Percentiles rank a stretch among this genome's conserved stretches.
phyloP scores from a whole-genome alignment of 257 asterid species.

The Salvia hispanica region DNA sequence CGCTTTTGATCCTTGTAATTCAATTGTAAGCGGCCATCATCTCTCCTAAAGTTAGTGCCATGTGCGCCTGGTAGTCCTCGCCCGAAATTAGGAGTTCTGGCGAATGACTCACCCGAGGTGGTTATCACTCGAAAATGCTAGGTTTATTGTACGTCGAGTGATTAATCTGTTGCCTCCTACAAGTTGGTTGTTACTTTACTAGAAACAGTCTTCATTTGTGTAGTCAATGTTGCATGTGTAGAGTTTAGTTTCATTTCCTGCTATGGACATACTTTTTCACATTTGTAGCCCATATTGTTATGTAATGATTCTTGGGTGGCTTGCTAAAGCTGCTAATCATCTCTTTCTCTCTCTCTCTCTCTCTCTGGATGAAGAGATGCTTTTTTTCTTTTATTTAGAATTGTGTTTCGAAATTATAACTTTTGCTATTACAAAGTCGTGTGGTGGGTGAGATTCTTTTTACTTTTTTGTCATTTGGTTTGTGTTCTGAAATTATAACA shows the following conservation, averaged over 20 bases:
- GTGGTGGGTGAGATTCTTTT: no score
- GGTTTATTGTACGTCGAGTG: constrained; percentile 40
- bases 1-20: not conserved
- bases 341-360: not conserved
- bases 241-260: constrained; percentile 3
- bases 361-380: not conserved
- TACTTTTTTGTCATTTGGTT: no score
- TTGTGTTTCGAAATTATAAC: no score
- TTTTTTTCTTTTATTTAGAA: not conserved
- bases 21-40: constrained; percentile 25
- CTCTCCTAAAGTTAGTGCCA: constrained; percentile 42
- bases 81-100: constrained; percentile 51
- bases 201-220: constrained; percentile 27
- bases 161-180: constrained; percentile 24
- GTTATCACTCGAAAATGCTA: constrained; percentile 45
- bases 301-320: not conserved
- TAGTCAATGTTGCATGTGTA: constrained; percentile 9
- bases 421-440: no score
- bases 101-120: constrained; percentile 83
- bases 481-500: no score
- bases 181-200: constrained; percentile 7
- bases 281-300: not conserved
- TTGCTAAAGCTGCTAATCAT: not conserved
- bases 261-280: not conserved
- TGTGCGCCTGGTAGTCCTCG: constrained; percentile 85